A percentile compares a stretch with the other conserved stretches of the same genome.
Evolutionary conservation across 257 asterid genomes (phyloP).

Genomic region (Avicennia marina): DNA sequence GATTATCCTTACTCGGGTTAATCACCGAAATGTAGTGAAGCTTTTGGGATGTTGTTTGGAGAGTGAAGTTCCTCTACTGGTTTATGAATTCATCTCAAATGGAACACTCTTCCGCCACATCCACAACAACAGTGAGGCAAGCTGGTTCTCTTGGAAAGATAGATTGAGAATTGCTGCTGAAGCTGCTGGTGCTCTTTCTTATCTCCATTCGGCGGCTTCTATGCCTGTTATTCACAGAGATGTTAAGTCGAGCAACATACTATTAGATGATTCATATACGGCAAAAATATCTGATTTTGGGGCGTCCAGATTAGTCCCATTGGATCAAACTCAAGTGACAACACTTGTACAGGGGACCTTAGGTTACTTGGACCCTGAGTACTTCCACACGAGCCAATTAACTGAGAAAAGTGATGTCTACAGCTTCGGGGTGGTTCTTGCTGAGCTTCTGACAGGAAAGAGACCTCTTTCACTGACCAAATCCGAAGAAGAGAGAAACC

Average conservation of each 20-base stretch:
- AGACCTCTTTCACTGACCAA: slow-evolving; percentile 16
- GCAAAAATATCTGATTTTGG: slow-evolving; percentile 36
- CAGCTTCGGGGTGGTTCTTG: not conserved
- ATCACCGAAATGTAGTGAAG: not conserved
- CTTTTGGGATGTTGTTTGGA: not conserved
- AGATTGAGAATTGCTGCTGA: not conserved
- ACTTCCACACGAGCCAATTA: not conserved
- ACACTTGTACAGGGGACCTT: not conserved
- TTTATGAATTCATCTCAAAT: not conserved
- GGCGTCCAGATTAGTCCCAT: slow-evolving; percentile 27
- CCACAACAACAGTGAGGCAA: not conserved
- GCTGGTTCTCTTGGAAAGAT: not conserved
- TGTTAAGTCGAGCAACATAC: not conserved
- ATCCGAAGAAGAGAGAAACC: slow-evolving; percentile 21
- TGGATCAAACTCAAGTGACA: slow-evolving; percentile 27
- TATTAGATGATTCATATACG: not conserved
- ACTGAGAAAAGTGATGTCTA: not conserved
- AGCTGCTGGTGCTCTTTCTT: not conserved
- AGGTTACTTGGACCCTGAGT: not conserved
- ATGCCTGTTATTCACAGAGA: slow-evolving; percentile 9
- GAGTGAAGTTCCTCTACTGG: not conserved
- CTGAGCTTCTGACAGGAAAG: slow-evolving; percentile 23
- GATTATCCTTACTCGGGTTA: not conserved
- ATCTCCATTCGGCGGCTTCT: not conserved
- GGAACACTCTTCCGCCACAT: not conserved